Conservation (phyloP, 306 rosid species). For the Cicer cuneatum region DNA sequence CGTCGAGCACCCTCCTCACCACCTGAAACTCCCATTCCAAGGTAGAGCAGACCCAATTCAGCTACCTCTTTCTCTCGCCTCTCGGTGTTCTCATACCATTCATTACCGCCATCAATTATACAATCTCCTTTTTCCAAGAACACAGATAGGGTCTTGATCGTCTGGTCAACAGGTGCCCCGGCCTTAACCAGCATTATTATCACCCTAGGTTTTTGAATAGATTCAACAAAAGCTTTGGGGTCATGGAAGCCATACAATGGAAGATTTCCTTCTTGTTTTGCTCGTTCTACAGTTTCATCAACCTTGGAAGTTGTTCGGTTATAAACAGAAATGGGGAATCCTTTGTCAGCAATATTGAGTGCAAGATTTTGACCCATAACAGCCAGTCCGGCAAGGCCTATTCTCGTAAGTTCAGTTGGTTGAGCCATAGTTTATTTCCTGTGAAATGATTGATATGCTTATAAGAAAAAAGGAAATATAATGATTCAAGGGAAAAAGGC, state of each 20-base stretch:
- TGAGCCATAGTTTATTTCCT: conserved; percentile 70
- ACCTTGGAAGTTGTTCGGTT: conserved; percentile 91
- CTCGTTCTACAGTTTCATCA: conserved; percentile 88
- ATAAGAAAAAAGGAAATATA: conserved; percentile 17
- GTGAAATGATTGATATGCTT: conserved; percentile 40
- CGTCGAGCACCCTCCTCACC: conserved; percentile 95
- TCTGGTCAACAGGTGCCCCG: conserved; percentile 92
- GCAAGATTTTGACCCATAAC: conserved; percentile 97
- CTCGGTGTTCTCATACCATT: conserved; percentile 97
- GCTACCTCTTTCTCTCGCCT: conserved; percentile 77
- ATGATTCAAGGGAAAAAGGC: conserved; percentile 14
- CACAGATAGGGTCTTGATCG: conserved; percentile 83
- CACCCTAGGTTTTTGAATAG: conserved; percentile 86
- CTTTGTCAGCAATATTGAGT: conserved; percentile 93
- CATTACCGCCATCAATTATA: conserved; percentile 93
- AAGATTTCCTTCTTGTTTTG: conserved; percentile 79
- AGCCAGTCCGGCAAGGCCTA: conserved; percentile 91
- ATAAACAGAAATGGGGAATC: conserved; percentile 90
- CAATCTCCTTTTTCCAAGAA: conserved; percentile 90
- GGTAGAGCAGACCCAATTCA: conserved; percentile 84
- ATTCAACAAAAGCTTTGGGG: conserved; percentile 80
- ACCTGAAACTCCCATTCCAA: conserved; percentile 97
- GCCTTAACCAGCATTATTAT: conserved; percentile 94
- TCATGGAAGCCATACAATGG: conserved; percentile 91
- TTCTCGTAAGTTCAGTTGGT: conserved; percentile 61